These are phyloP conservation scores for Aureobasidium sp. DNA, from an alignment of 2,329 filamentous ascomycete genomes.

Conservation along the genomic window DNA sequence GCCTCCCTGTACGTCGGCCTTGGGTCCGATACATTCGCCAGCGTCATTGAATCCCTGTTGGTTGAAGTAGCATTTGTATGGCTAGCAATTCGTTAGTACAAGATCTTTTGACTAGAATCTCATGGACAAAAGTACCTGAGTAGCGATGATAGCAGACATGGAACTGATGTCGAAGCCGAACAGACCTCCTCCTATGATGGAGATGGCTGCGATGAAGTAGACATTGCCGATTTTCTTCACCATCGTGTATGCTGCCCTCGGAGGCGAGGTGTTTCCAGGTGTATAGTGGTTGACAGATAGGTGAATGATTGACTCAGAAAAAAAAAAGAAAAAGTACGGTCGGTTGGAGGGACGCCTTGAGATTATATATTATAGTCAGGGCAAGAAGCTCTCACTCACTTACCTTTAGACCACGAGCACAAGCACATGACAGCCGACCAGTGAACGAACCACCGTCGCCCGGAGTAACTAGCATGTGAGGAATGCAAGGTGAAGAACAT, in stretches of 20 bases:
- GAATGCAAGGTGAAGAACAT: not conserved
- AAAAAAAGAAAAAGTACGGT: not conserved
- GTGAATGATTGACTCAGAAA: not conserved
- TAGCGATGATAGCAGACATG: conserved; percentile 59
- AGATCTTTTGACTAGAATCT: not conserved
- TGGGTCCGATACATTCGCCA: conserved; percentile 46
- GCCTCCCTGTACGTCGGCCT: conserved; percentile 53
- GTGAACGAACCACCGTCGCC: not conserved
- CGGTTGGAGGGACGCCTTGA: too few species aligned
- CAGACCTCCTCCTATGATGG: conserved; percentile 58
- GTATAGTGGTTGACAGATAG: not conserved
- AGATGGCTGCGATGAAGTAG: conserved; percentile 52
- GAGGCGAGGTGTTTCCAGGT: not conserved
- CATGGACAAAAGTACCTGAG: conserved; percentile 56
- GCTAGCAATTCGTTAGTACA: not conserved
- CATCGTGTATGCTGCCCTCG: conserved; percentile 8
- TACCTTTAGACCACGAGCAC: not conserved
- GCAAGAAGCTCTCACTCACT: not conserved
- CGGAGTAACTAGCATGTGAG: conserved; percentile 9
- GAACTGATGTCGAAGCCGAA: conserved; percentile 76
- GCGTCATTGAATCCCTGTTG: conserved; percentile 27
- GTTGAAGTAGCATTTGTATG: conserved; percentile 12
- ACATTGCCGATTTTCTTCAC: conserved; percentile 46
- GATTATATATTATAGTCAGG: not conserved
- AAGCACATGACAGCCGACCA: conserved; percentile 2